Percentiles rank a stretch among this genome's conserved stretches.
Conservation (phyloP, 1,139 yeast species). For the Scheffersomyces lignicola region DNA sequence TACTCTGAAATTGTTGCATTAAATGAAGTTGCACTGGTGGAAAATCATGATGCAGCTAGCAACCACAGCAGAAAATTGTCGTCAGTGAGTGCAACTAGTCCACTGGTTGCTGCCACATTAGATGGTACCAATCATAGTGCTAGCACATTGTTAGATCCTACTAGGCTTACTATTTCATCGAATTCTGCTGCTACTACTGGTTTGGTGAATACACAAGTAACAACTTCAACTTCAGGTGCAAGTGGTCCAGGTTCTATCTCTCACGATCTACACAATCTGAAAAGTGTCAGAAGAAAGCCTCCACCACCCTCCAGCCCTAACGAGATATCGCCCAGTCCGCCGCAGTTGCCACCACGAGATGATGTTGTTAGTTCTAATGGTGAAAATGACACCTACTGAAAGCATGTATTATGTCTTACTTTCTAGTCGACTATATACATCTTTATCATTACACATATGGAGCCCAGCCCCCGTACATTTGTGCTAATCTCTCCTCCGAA, state of each 20-base stretch:
- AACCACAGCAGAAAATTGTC: too few species aligned
- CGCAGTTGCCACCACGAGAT: slow-evolving; percentile 4
- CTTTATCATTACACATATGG: slow-evolving; percentile 46
- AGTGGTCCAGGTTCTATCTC: slow-evolving; percentile 6
- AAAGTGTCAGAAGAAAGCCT: not conserved
- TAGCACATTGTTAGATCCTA: not conserved
- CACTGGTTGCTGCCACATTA: too few species aligned
- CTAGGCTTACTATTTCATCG: not conserved
- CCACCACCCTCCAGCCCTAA: not conserved
- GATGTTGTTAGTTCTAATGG: not conserved
- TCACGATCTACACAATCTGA: not conserved
- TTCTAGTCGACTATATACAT: not conserved
- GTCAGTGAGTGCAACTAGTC: too few species aligned
- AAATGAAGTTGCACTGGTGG: slow-evolving; percentile 2
- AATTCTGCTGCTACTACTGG: not conserved
- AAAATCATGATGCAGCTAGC: not conserved
- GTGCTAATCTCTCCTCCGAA: slow-evolving; percentile 65
- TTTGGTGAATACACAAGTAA: slow-evolving; percentile 2
- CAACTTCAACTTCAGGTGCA: not conserved
- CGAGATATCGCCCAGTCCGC: not conserved
- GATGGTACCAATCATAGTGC: not conserved
- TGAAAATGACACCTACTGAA: not conserved
- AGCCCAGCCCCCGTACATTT: slow-evolving; percentile 96
- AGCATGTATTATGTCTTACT: slow-evolving; percentile 1
- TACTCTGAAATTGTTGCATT: not conserved